phyloP scores from a whole-genome alignment of 371 early-diverging fungal genomes.

The Mortierella sp. region DNA sequence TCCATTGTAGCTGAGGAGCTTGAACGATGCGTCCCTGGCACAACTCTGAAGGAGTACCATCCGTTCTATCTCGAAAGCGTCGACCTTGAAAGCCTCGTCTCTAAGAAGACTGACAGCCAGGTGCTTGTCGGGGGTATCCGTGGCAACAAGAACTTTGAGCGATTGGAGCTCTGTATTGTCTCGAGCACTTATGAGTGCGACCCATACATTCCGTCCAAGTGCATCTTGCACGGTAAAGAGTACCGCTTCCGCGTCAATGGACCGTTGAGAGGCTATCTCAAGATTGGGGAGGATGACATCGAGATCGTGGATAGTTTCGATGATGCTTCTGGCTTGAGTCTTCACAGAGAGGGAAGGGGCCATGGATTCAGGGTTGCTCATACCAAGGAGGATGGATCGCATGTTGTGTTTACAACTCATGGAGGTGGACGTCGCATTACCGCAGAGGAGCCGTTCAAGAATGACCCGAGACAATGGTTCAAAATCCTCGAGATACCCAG shows the following conservation, averaged over 20 bases:
- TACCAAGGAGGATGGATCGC: not conserved
- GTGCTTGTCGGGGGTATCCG: constrained; percentile 17
- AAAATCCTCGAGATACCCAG: too few species aligned
- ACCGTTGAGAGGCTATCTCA: constrained; percentile 26
- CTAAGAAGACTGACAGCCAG: constrained; percentile 1
- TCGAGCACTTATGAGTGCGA: constrained; percentile 19
- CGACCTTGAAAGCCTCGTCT: constrained; percentile 16
- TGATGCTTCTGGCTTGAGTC: constrained; percentile 15
- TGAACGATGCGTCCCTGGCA: constrained; percentile 2
- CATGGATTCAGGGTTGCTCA: constrained; percentile 25
- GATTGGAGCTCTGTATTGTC: constrained; percentile 27
- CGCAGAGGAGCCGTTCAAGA: too few species aligned
- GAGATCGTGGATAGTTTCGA: constrained; percentile 12
- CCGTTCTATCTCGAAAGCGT: constrained; percentile 28
- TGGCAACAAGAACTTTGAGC: constrained; percentile 13
- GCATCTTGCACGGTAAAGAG: constrained; percentile 29
- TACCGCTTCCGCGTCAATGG: constrained; percentile 21
- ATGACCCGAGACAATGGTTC: too few species aligned
- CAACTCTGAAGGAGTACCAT: constrained; percentile 20
- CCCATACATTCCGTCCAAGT: constrained; percentile 3
- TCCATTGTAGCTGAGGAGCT: too few species aligned
- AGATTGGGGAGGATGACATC: not conserved
- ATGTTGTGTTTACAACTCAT: not conserved
- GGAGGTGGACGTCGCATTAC: not conserved
- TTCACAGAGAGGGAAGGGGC: constrained; percentile 20